A percentile compares a stretch with the other conserved stretches of the same genome.
Evolutionary conservation across 495 filamentous ascomycete genomes (phyloP).

Genomic region (Sordaria brevicollis): DNA sequence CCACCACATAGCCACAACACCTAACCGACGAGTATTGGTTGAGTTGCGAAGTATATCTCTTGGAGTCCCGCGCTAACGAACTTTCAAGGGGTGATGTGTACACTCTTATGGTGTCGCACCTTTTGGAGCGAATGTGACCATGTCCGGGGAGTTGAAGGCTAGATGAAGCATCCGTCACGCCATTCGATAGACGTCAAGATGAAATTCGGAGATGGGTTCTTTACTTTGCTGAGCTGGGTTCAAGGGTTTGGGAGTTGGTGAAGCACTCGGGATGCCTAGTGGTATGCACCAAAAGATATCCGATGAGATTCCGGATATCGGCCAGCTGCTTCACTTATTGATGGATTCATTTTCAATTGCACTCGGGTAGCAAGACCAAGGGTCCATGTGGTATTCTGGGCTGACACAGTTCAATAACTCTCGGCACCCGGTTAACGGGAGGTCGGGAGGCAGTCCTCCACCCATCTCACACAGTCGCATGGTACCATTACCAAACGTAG

Average conservation of each 20-base stretch:
- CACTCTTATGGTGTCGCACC: not conserved
- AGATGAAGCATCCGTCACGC: not conserved
- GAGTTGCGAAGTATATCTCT: too few relatives aligned
- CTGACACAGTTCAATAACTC: not conserved
- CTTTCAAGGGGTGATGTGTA: too few relatives aligned
- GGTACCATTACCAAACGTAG: not conserved
- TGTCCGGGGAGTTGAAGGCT: not conserved
- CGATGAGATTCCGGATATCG: not conserved
- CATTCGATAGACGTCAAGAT: not conserved
- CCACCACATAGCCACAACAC: too few relatives aligned
- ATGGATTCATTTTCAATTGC: not conserved
- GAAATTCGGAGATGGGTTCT: too few relatives aligned
- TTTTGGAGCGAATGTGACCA: not conserved
- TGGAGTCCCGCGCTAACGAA: too few relatives aligned
- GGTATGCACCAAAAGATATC: not conserved
- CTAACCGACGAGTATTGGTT: too few relatives aligned
- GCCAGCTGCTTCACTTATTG: not conserved
- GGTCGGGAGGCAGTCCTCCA: not conserved
- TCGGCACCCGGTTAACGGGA: not conserved
- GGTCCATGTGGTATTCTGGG: not conserved
- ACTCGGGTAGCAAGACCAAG: not conserved
- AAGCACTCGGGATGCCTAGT: not conserved
- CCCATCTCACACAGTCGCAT: not conserved
- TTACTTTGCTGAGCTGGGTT: not conserved
- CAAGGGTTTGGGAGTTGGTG: not conserved